phyloP scores from a whole-genome alignment of 2,329 filamentous ascomycete species.

The Fusarium anthophilum region DNA sequence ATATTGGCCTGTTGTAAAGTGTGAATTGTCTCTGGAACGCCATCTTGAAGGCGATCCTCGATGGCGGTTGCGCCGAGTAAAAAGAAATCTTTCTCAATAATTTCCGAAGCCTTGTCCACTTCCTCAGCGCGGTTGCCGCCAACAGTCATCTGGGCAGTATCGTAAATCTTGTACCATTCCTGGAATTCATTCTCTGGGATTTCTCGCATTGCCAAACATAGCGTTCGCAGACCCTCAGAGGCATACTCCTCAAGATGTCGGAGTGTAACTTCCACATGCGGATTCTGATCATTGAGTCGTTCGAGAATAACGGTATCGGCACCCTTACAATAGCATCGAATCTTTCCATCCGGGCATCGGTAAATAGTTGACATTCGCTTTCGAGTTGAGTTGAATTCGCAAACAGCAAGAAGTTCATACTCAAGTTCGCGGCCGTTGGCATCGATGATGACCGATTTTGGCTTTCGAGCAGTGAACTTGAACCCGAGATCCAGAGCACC shows the following conservation, averaged over 20 bases:
- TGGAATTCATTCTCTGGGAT: constrained; percentile 88
- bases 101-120: constrained; percentile 94
- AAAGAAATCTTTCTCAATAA: constrained; percentile 92
- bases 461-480: constrained; percentile 89
- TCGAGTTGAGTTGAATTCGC: constrained; percentile 93
- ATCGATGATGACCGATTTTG: constrained; percentile 84
- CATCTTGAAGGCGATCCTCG: constrained; percentile 95
- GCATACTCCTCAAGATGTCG: constrained; percentile 98
- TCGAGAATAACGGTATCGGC: constrained; percentile 98
- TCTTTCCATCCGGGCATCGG: constrained; percentile 93
- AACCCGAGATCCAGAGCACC: constrained; percentile 89
- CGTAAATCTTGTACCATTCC: constrained; percentile 87
- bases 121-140: constrained; percentile 93
- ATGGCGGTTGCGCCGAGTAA: constrained; percentile 96
- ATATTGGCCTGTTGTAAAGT: constrained; percentile 96
- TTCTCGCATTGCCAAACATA: constrained; percentile 95
- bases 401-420: constrained; percentile 94
- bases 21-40: constrained; percentile 97
- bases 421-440: constrained; percentile 77
- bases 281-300: constrained; percentile 83
- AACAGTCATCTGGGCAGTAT: constrained; percentile 88
- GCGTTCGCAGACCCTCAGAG: constrained; percentile 91
- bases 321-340: constrained; percentile 94
- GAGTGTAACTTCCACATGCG: constrained; percentile 87
- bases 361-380: constrained; percentile 99